Percentiles rank a stretch among this genome's conserved stretches.
Conservation (phyloP, 148 eudicot species). For the Rhododendron henanense region DNA sequence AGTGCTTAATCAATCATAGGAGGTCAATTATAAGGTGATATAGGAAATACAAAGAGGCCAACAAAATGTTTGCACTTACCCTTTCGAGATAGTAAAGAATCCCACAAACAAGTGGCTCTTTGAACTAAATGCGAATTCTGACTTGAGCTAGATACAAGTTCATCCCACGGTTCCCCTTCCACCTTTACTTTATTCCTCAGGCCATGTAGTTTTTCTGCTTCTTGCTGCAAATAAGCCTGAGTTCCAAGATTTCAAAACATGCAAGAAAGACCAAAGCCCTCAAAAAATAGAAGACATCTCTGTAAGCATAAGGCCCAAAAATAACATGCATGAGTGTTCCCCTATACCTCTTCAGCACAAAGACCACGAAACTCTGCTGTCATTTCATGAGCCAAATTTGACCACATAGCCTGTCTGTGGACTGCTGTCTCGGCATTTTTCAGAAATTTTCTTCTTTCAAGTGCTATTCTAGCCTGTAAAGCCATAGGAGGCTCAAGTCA, state of each 20-base stretch:
- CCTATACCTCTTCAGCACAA: slow-evolving; percentile 93
- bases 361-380: slow-evolving; percentile 98
- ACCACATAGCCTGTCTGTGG: slow-evolving; percentile 95
- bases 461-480: slow-evolving; percentile 89
- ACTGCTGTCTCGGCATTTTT: slow-evolving; percentile 93
- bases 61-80: slow-evolving; percentile 42
- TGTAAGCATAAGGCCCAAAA: not conserved
- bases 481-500: not conserved
- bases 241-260: slow-evolving; percentile 12
- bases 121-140: slow-evolving; percentile 98
- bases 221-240: slow-evolving; percentile 97
- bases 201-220: slow-evolving; percentile 89
- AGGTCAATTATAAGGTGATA: not conserved
- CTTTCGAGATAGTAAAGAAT: slow-evolving; percentile 82
- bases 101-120: slow-evolving; percentile 93
- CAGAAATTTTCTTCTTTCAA: slow-evolving; percentile 79
- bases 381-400: slow-evolving; percentile 98
- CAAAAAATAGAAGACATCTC: not conserved
- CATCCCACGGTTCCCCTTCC: slow-evolving; percentile 97
- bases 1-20: not conserved
- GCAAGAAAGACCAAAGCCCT: not conserved
- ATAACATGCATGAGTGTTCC: not conserved
- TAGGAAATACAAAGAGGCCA: not conserved
- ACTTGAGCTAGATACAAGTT: slow-evolving; percentile 88
- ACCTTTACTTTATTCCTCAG: slow-evolving; percentile 93